Evolutionary conservation across 805 yeast species (phyloP), one percentile per base, ranked within the genome.

Genomic region (Candida insectalens): DNA sequence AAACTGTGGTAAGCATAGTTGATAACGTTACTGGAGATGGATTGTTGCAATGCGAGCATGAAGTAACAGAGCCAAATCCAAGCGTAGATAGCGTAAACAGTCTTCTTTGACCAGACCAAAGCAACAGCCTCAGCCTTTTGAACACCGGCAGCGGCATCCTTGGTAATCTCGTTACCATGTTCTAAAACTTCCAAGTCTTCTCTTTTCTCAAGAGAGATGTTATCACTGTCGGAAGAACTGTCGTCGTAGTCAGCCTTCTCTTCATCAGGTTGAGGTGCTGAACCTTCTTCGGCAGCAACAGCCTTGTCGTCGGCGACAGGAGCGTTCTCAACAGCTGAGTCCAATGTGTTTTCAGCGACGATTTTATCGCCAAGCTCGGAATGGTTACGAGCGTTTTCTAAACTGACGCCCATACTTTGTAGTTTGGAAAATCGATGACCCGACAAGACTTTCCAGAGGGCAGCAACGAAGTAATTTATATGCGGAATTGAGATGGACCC

Each of bases 1-100:
- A 36, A 56, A 58, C 6, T 36, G 36, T 19, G 49, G 28, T 27
- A 47, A 18, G 56, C 56, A 33, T 45, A 35, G 30, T 30, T 25
- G 12, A 38, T 40, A 32, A 56, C 44, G 37, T 42, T 48, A 26
- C 30, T 25, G 25, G 50, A 47, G 33, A 54, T 44, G 9, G 52
- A 29, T 19, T 46, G 41, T 29, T 53, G 61, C 15, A 56, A 34
- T n/a, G 60, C 55, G 25, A 54, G 42, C 50, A 55, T 46, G 44
- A 56, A 58, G 43, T 42, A 57, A 28, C 52, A 47, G 18, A 55
- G 45, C 62, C 62, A 57, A 36, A 57, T 56, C 56, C 37, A 39
- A 12, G 49, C 51, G 35, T 54, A 57, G 13, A 50, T 49, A 5
- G 30, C 12, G 25, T 49, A 49, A 29, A 57, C 42, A 4, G 51